Base-by-base conservation (phyloP, 2,329 filamentous ascomycete species). In the Graphiopsis chlorocephala region DNA sequence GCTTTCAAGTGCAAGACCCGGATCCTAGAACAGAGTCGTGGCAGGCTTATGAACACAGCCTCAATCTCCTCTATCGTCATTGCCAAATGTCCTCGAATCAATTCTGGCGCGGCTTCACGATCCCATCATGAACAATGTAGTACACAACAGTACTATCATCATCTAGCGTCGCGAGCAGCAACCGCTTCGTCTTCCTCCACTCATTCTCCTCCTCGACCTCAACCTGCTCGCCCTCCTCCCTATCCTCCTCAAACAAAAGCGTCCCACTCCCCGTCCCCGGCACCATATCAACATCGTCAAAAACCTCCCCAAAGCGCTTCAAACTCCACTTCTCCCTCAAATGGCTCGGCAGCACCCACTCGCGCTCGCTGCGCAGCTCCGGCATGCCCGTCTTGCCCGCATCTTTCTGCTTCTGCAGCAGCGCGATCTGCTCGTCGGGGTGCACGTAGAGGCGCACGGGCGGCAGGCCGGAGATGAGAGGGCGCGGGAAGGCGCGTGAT, bases 21-120 rank as follows among this genome's bases (percentile, higher is more conserved):
- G 10, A 20, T 23, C 38, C 7, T n/a, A 20, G 10, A 12, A 20
- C n/a, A 11, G 38, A 23, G n/a, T 12, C n/a, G n/a, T 23, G 10
- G 38, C 10, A 45, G 38, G 10, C 38, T 12, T 45, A n/a, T 12
- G n/a, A n/a, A n/a, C n/a, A 20, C n/a, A 23, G 8, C 8, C 8
- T 45, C n/a, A 20, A 12, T 11, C 10, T 20, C 38, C 38, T 45
- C n/a, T 45, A n/a, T 45, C 23, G 38, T n/a, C n/a, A 20, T 20
- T 42, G 35, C 17, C 17, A 11, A 23, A 12, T 45, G 11, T 4
- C 38, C 8, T 4, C 38, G n/a, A 29, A 33, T 84, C 79, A 94
- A 75, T 95, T 95, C 76, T 94, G 91, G 64, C 91, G 83, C 26
- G 91, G 91, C 80, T 94, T 95, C 61, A 94, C 90, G 68, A 93